Base-by-base conservation (phyloP, 2,329 filamentous ascomycete species). In the Cladophialophora exuberans region DNA sequence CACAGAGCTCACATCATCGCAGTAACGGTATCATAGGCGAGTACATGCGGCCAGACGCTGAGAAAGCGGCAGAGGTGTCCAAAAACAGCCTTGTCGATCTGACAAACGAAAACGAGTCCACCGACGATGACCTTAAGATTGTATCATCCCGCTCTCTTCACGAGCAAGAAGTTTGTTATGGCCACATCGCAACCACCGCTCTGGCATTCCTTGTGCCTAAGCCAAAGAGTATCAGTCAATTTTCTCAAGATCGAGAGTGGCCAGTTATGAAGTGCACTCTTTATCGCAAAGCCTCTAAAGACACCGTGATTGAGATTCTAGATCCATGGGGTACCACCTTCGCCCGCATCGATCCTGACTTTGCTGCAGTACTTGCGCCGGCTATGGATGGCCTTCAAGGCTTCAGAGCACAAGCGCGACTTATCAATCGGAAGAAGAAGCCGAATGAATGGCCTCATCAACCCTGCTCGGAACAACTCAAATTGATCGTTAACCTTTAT, bases 401-500 rank as follows among this genome's bases (percentile, higher is more conserved):
- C 10, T 73, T 96, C n/a, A 82, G 88, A 36, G 85, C 89, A 13
- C 84, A 86, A 50, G 85, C 86, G 48, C 84, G 86, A 57, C 84
- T 96, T 10, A 82, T 87, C 6, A 76, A 83, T 4, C 83, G 90
- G 38, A 82, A 78, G 36, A 87, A 83, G 65, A 74, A 77, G 44
- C 73, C 77, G 0, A 80, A 79, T n/a, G 89, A 97, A 64, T 74
- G 77, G 30, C 76, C 82, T 13, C 88, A 90, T 30, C 75, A 82
- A 51, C 69, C 77, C 0, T 83, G 81, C 2, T 90, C 88, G 1
- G 75, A 78, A 17, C 72, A 77, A 2, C 85, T 88, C 57, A 77
- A 77, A 10, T 77, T 93, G 22, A 84, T 88, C 18, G 76, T 96
- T 22, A 89, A 90, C 63, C 68, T 97, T 6, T 97, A 94, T 65